Conservation (phyloP, 2,329 filamentous ascomycete species). For the Penicillium frequentans region DNA sequence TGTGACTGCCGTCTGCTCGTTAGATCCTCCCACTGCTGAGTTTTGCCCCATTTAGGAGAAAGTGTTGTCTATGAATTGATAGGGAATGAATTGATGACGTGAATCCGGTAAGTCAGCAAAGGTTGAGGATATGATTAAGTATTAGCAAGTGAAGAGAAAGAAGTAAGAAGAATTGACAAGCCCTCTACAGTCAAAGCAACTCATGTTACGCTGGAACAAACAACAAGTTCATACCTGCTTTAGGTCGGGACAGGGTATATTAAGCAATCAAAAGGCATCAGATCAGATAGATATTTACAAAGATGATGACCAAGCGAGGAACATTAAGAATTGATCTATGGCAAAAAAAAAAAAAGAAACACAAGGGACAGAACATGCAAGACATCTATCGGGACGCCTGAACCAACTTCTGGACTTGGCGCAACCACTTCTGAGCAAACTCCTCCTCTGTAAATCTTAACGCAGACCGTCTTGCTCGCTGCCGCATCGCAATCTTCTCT, state of each 20-base stretch:
- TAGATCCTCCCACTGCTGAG: too few relatives aligned
- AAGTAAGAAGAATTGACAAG: too few relatives aligned
- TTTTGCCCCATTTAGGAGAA: too few relatives aligned
- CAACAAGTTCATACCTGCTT: too few relatives aligned
- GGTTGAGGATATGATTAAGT: too few relatives aligned
- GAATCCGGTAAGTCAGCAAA: too few relatives aligned
- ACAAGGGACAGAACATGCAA: not conserved
- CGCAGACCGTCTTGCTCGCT: constrained; percentile 74
- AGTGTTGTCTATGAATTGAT: too few relatives aligned
- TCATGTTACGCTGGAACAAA: not conserved
- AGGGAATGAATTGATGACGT: too few relatives aligned
- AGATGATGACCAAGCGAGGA: not conserved
- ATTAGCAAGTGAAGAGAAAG: too few relatives aligned
- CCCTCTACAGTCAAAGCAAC: too few relatives aligned
- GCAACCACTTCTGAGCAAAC: constrained; percentile 77
- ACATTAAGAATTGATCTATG: constrained; percentile 9
- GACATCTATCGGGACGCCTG: constrained; percentile 26
- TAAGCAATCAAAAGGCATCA: not conserved
- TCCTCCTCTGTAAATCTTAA: constrained; percentile 83
- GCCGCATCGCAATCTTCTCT: constrained; percentile 72
- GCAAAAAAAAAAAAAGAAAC: not conserved
- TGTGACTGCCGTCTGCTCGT: too few relatives aligned
- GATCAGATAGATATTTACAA: constrained; percentile 1
- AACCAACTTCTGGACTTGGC: constrained; percentile 72
- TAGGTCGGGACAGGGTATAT: constrained; percentile 1